Percentiles rank a stretch among this genome's conserved stretches.
Evolutionary conservation across 2,329 filamentous ascomycete species (phyloP).

Genomic region (Phoma herbarum): DNA sequence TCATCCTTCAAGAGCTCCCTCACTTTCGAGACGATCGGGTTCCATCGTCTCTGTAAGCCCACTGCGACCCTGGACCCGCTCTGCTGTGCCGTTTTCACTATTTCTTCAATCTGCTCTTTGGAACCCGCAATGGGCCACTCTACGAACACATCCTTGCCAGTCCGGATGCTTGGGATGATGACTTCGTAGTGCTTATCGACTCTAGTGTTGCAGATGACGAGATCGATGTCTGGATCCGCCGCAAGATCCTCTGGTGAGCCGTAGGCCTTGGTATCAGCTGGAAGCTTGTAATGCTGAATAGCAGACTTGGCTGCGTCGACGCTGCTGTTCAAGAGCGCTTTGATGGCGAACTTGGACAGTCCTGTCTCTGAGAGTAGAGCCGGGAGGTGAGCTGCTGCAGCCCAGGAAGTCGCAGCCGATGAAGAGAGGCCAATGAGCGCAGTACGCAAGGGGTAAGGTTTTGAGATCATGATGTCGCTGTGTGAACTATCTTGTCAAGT

Average conservation of each 20-base stretch:
- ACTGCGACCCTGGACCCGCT: conserved; percentile 56
- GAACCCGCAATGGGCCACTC: conserved; percentile 60
- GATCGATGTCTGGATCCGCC: conserved; percentile 44
- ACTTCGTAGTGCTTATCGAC: conserved; percentile 63
- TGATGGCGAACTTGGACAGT: conserved; percentile 53
- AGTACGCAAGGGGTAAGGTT: conserved; percentile 5
- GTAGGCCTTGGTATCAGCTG: conserved; percentile 54
- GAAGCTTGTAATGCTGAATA: conserved; percentile 52
- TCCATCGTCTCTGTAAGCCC: conserved; percentile 57
- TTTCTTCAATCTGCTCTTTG: conserved; percentile 35
- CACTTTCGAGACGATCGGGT: conserved; percentile 53
- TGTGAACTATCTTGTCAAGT: background rate
- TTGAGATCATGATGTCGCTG: background rate
- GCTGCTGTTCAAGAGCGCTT: conserved; percentile 59
- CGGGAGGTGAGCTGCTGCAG: conserved; percentile 64
- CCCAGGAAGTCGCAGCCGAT: conserved; percentile 63
- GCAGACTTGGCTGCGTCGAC: conserved; percentile 52
- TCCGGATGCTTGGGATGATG: conserved; percentile 58
- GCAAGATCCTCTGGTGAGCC: conserved; percentile 55
- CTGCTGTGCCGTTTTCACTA: conserved; percentile 46
- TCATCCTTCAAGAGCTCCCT: conserved; percentile 47
- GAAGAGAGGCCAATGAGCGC: conserved; percentile 65
- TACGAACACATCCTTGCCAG: conserved; percentile 64
- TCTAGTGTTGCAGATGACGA: conserved; percentile 62
- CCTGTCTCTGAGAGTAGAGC: conserved; percentile 60